phyloP scores from a whole-genome alignment of 2,329 filamentous ascomycete species.

The Fusarium proliferatum region DNA sequence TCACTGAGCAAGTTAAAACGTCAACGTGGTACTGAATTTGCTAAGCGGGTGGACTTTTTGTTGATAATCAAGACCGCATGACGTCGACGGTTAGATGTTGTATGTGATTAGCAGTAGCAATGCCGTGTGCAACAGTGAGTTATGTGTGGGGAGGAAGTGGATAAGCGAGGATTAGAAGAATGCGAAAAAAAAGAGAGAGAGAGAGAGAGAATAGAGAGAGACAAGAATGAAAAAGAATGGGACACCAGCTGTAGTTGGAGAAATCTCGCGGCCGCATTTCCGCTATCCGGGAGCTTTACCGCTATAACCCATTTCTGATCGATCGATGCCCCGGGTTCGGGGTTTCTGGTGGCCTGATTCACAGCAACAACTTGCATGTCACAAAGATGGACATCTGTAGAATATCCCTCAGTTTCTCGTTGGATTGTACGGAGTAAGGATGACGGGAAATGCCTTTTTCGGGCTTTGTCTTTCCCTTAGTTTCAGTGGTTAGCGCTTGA shows the following conservation, averaged over 20 bases:
- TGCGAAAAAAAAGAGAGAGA: neutral
- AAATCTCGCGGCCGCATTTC: slow-evolving; percentile 9
- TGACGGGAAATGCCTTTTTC: neutral
- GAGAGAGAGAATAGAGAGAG: neutral
- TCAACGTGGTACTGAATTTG: neutral
- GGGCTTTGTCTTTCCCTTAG: neutral
- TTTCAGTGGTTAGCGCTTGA: neutral
- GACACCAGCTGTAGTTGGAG: neutral
- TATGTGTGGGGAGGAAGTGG: slow-evolving; percentile 17
- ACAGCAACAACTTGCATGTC: neutral
- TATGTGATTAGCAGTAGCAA: neutral
- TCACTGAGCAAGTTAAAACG: slow-evolving; percentile 7
- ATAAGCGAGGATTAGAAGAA: slow-evolving; percentile 1
- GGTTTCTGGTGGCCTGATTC: slow-evolving; percentile 3
- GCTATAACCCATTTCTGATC: neutral
- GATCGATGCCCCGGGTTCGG: neutral
- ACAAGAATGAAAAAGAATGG: neutral
- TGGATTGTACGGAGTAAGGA: neutral
- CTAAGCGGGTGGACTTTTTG: slow-evolving; percentile 3
- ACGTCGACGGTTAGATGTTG: slow-evolving; percentile 32
- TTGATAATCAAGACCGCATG: slow-evolving; percentile 23
- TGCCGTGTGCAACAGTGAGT: neutral
- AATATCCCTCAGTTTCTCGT: neutral
- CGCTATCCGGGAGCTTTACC: slow-evolving; percentile 10
- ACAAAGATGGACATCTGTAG: neutral